Conservation (phyloP, 164 flowering plant species). For the Dillenia turbinata region DNA sequence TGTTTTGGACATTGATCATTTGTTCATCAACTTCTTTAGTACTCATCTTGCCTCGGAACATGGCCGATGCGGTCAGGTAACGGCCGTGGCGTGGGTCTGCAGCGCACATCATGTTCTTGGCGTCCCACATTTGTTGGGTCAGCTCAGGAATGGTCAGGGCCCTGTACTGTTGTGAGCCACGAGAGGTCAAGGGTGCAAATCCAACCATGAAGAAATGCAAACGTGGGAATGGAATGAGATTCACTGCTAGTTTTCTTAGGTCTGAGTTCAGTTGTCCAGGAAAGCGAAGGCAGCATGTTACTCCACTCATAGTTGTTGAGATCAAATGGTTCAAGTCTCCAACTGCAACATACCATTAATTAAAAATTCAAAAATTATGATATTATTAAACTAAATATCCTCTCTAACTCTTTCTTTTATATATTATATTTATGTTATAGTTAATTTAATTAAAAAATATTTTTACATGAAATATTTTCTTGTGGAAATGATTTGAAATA, state of each 20-base stretch:
- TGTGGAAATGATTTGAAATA: too few relatives aligned
- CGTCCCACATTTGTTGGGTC: conserved; percentile 17
- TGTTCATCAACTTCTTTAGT: conserved; percentile 17
- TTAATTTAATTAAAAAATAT: too few relatives aligned
- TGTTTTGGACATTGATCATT: conserved; percentile 18
- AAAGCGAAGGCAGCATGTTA: conserved; percentile 73
- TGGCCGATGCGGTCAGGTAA: conserved; percentile 15
- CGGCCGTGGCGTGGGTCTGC: conserved; percentile 20
- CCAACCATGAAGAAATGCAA: conserved; percentile 82
- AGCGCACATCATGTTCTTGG: conserved; percentile 20
- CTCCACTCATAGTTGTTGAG: conserved; percentile 73
- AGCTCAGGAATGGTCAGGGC: conserved; percentile 19
- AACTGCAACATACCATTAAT: conserved; percentile 27
- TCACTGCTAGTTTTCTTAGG: conserved; percentile 68
- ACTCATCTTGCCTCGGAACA: conserved; percentile 15
- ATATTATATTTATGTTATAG: too few relatives aligned
- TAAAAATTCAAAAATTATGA: neutral
- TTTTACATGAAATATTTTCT: too few relatives aligned
- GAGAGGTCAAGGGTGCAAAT: conserved; percentile 63
- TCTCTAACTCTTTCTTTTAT: too few relatives aligned
- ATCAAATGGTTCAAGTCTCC: conserved; percentile 73
- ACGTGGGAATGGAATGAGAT: conserved; percentile 73
- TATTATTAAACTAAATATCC: too few relatives aligned
- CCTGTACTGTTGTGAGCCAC: conserved; percentile 59
- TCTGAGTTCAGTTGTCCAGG: conserved; percentile 78